phyloP scores from a whole-genome alignment of 2,329 filamentous ascomycete species.

The Penicillium sclerotigenum region DNA sequence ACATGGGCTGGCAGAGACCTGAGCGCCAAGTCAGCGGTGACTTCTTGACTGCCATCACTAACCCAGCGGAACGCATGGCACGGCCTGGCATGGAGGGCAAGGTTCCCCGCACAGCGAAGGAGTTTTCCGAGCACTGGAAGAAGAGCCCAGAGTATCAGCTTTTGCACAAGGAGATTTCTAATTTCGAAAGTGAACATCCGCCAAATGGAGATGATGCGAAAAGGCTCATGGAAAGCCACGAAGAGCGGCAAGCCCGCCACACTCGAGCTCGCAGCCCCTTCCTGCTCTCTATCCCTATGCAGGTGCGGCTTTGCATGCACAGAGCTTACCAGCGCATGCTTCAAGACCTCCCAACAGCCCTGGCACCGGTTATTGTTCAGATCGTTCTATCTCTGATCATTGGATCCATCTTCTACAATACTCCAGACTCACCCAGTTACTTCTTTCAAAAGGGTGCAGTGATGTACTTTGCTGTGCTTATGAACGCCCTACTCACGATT shows the following conservation, averaged over 20 bases:
- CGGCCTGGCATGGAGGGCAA: conserved; percentile 56
- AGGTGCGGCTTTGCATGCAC: conserved; percentile 73
- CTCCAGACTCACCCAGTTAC: conserved; percentile 59
- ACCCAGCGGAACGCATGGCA: conserved; percentile 55
- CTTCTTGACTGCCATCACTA: conserved; percentile 66
- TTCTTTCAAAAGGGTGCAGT: conserved; percentile 75
- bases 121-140: conserved; percentile 59
- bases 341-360: conserved; percentile 69
- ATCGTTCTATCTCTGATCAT: conserved; percentile 72
- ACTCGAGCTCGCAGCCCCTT: conserved; percentile 59
- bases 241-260: conserved; percentile 36
- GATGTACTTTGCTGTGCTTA: conserved; percentile 79
- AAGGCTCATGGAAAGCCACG: conserved; percentile 35
- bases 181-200: conserved; percentile 36
- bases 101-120: conserved; percentile 64
- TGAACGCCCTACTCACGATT: conserved; percentile 69
- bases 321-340: conserved; percentile 71
- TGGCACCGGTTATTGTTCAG: conserved; percentile 64
- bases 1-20: conserved; percentile 65
- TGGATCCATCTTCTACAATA: conserved; percentile 74
- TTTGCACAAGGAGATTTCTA: conserved; percentile 39
- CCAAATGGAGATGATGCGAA: conserved; percentile 29
- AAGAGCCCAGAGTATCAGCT: conserved; percentile 46
- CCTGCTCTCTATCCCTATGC: conserved; percentile 70
- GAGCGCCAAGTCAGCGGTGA: conserved; percentile 63